Evolutionary conservation across 441 rosid species (phyloP).

Genomic region (Populus hybrid): DNA sequence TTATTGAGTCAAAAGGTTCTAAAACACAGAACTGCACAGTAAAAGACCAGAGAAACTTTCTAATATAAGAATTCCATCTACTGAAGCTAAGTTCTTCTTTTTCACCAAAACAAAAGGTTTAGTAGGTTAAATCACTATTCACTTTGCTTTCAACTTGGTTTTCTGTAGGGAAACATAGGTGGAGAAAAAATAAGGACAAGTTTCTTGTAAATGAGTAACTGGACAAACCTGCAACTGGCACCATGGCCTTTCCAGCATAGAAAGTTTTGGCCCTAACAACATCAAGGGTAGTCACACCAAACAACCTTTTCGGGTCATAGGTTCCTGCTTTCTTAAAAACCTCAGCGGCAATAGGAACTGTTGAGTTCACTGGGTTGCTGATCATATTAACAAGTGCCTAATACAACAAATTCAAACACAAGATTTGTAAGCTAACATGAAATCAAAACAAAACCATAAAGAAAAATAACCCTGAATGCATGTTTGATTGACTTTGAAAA

Average conservation of each 20-base stretch:
- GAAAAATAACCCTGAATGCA: neutral
- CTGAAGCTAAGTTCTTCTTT: neutral
- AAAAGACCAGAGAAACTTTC: neutral
- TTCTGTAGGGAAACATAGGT: neutral
- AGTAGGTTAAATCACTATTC: neutral
- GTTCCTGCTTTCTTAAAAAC: slow-evolving; percentile 93
- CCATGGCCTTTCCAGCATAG: slow-evolving; percentile 87
- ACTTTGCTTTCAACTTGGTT: neutral
- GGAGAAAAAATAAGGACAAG: neutral
- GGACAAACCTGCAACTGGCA: slow-evolving; percentile 71
- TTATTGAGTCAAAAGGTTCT: neutral
- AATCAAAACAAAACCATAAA: neutral
- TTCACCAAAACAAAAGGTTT: neutral
- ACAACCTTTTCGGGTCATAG: slow-evolving; percentile 70
- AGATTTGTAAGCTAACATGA: neutral
- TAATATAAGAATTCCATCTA: neutral
- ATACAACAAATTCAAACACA: neutral
- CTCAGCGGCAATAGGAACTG: slow-evolving; percentile 95
- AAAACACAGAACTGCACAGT: neutral
- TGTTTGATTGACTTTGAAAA: neutral
- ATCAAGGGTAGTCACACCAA: slow-evolving; percentile 97
- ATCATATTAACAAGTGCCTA: slow-evolving; percentile 94
- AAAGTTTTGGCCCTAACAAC: slow-evolving; percentile 95
- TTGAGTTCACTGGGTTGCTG: slow-evolving; percentile 97
- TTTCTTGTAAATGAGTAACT: neutral